Evolutionary conservation across 768 basidiomycete genomes (phyloP).

Genomic region (Termitomyces heimii): DNA sequence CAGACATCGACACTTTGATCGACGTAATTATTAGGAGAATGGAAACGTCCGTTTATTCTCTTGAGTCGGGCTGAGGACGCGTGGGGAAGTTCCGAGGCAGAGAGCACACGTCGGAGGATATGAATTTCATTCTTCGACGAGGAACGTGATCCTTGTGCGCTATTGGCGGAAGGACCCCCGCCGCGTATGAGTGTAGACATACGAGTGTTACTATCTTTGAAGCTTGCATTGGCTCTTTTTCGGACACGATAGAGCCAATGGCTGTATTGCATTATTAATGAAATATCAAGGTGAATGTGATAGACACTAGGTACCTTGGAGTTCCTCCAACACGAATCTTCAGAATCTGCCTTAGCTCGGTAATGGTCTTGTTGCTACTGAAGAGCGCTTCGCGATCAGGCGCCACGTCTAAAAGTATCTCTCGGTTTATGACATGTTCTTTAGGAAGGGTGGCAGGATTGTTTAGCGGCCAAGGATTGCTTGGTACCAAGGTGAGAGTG

Average conservation of each 20-base stretch:
- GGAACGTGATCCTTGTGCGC: slow-evolving; percentile 1
- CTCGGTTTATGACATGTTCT: slow-evolving; percentile 23
- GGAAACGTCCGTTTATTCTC: not conserved
- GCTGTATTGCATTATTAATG: slow-evolving; percentile 6
- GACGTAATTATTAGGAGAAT: slow-evolving; percentile 1
- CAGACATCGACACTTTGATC: slow-evolving; percentile 16
- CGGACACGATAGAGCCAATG: slow-evolving; percentile 28
- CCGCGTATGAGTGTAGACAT: slow-evolving; percentile 18
- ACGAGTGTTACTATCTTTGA: slow-evolving; percentile 20
- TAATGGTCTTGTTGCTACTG: slow-evolving; percentile 16
- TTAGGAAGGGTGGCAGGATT: slow-evolving; percentile 9
- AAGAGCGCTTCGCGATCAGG: slow-evolving; percentile 30
- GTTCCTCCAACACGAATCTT: slow-evolving; percentile 20
- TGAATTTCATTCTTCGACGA: slow-evolving; percentile 8
- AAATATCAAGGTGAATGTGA: not conserved
- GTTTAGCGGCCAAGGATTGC: slow-evolving; percentile 2
- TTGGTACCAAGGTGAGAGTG: slow-evolving; percentile 14
- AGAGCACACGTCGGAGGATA: slow-evolving; percentile 20
- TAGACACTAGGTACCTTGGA: slow-evolving; percentile 13
- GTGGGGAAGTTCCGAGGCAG: slow-evolving; percentile 15
- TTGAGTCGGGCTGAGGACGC: slow-evolving; percentile 3
- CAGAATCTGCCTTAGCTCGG: slow-evolving; percentile 24
- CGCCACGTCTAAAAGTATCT: slow-evolving; percentile 23
- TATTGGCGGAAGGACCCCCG: not conserved
- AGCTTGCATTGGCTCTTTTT: slow-evolving; percentile 16